These are phyloP conservation scores for Amanita inopinata DNA, from an alignment of 768 basidiomycete species.

Conservation along the genomic window DNA sequence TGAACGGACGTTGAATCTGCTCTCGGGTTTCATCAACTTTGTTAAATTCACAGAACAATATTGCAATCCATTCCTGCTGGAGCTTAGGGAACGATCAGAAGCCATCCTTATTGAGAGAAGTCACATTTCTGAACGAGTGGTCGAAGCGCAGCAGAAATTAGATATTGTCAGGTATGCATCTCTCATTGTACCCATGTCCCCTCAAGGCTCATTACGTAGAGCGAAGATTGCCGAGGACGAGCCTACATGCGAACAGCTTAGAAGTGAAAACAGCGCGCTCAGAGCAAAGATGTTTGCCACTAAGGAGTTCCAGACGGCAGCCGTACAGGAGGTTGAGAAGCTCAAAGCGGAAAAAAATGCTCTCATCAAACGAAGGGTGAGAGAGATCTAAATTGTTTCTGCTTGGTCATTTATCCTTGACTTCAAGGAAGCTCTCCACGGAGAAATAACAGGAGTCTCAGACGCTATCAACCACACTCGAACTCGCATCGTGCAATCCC, in stretches of 20 bases:
- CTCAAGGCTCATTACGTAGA: slow-evolving; percentile 25
- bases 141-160: slow-evolving; percentile 42
- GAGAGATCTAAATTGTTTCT: slow-evolving; percentile 10
- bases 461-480: slow-evolving; percentile 57
- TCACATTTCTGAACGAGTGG: slow-evolving; percentile 37
- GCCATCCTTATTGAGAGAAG: slow-evolving; percentile 54
- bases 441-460: slow-evolving; percentile 46
- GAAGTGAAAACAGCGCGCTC: slow-evolving; percentile 49
- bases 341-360: slow-evolving; percentile 64
- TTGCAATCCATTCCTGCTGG: slow-evolving; percentile 48
- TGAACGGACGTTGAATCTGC: slow-evolving; percentile 61
- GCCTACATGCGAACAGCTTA: slow-evolving; percentile 51
- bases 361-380: slow-evolving; percentile 55
- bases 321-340: slow-evolving; percentile 56
- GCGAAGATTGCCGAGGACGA: slow-evolving; percentile 59
- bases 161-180: slow-evolving; percentile 43
- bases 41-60: slow-evolving; percentile 79
- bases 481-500: slow-evolving; percentile 81
- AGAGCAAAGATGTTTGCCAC: slow-evolving; percentile 60
- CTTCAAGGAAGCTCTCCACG: slow-evolving; percentile 49
- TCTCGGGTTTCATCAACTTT: slow-evolving; percentile 91
- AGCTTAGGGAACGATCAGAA: slow-evolving; percentile 52
- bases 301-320: slow-evolving; percentile 50
- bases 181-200: not conserved
- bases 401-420: not conserved